A percentile compares a stretch with the other conserved stretches of the same genome.
phyloP scores from a whole-genome alignment of 2,329 filamentous ascomycete species.

The Claviceps purpurea region DNA sequence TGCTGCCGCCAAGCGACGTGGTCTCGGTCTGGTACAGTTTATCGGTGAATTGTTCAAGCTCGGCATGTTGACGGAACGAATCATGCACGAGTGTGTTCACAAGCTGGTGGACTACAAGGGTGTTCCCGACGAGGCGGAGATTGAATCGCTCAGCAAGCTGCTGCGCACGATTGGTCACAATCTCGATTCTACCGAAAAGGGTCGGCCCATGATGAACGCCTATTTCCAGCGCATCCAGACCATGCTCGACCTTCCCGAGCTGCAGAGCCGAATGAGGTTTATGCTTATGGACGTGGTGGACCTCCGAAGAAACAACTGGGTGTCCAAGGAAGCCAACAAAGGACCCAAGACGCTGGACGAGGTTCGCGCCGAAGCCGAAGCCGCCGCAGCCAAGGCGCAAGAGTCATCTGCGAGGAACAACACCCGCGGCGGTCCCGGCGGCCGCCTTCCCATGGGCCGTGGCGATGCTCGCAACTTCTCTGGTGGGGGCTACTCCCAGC shows the following conservation, averaged over 20 bases:
- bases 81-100: slow-evolving; percentile 98
- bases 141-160: slow-evolving; percentile 89
- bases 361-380: slow-evolving; percentile 72
- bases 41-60: slow-evolving; percentile 99
- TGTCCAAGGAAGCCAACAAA: slow-evolving; percentile 80
- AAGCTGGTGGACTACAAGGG: slow-evolving; percentile 94
- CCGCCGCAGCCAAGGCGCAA: slow-evolving; percentile 69
- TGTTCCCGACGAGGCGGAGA: slow-evolving; percentile 84
- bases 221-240: slow-evolving; percentile 84
- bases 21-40: slow-evolving; percentile 95
- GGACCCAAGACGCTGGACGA: slow-evolving; percentile 94
- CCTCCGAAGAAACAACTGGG: slow-evolving; percentile 64
- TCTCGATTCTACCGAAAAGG: slow-evolving; percentile 73
- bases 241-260: slow-evolving; percentile 66
- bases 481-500: slow-evolving; percentile 49
- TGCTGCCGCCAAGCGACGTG: slow-evolving; percentile 87
- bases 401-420: slow-evolving; percentile 46
- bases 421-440: slow-evolving; percentile 50
- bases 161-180: slow-evolving; percentile 82
- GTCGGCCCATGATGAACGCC: slow-evolving; percentile 72
- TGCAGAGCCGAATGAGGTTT: slow-evolving; percentile 82
- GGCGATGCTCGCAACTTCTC: slow-evolving; percentile 81
- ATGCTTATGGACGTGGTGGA: slow-evolving; percentile 95
- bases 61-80: slow-evolving; percentile 94
- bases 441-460: slow-evolving; percentile 62